phyloP scores from a whole-genome alignment of 176 grass and related monocot genomes.

The Tillandsia leiboldiana region DNA sequence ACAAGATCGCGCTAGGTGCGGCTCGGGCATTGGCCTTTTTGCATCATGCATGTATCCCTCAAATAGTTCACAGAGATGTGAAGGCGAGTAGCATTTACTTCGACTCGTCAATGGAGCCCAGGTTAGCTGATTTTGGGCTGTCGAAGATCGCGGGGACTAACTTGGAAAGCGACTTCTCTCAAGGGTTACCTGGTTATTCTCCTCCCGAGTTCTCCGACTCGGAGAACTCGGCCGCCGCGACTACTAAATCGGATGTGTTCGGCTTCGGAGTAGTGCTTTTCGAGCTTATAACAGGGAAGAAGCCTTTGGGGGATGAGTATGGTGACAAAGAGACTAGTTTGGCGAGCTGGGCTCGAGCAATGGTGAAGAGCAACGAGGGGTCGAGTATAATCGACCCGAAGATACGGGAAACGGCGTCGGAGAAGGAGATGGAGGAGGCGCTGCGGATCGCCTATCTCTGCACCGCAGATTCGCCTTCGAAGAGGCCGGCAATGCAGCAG shows the following conservation, averaged over 20 bases:
- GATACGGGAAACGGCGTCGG: slow-evolving; percentile 54
- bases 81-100: slow-evolving; percentile 94
- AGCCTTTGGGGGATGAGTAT: slow-evolving; percentile 59
- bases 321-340: slow-evolving; percentile 52
- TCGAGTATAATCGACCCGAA: slow-evolving; percentile 61
- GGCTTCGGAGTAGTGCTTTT: slow-evolving; percentile 83
- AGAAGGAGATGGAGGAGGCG: slow-evolving; percentile 74
- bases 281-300: slow-evolving; percentile 86
- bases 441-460: slow-evolving; percentile 85
- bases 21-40: slow-evolving; percentile 92
- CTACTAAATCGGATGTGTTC: slow-evolving; percentile 61
- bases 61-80: slow-evolving; percentile 81
- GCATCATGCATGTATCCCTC: slow-evolving; percentile 88
- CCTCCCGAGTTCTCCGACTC: slow-evolving; percentile 64
- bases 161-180: slow-evolving; percentile 24
- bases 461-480: slow-evolving; percentile 68
- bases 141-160: slow-evolving; percentile 47
- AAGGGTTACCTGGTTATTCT: slow-evolving; percentile 42
- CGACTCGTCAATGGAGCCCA: slow-evolving; percentile 71
- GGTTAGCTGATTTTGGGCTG: slow-evolving; percentile 72
- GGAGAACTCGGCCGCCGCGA: slow-evolving; percentile 47
- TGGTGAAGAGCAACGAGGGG: slow-evolving; percentile 63
- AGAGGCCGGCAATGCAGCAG: slow-evolving; percentile 97
- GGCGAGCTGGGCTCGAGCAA: slow-evolving; percentile 59
- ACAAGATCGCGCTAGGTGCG: slow-evolving; percentile 73